Percentiles rank a stretch among this genome's conserved stretches.
phyloP scores from a whole-genome alignment of 805 yeast genomes.

The Candida oleophila region DNA sequence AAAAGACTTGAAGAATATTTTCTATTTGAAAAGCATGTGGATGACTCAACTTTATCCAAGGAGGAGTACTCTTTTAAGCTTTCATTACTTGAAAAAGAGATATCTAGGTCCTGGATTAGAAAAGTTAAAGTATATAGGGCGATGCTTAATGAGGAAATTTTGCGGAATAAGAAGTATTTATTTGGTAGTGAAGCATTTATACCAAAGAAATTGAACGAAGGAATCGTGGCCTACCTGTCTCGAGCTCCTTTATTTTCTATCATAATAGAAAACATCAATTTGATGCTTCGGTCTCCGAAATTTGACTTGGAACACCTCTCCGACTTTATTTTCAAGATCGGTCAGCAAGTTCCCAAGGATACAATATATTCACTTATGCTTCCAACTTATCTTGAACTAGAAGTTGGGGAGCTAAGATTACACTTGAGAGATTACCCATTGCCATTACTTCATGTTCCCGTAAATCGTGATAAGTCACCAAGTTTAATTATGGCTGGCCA shows the following conservation, averaged over 20 bases:
- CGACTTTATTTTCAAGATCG: conserved; percentile 65
- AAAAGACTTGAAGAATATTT: conserved; percentile 32
- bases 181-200: conserved; percentile 34
- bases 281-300: conserved; percentile 23
- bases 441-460: conserved; percentile 76
- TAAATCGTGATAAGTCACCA: conserved; percentile 22
- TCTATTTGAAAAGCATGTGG: conserved; percentile 19
- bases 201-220: conserved; percentile 16
- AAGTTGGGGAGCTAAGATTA: conserved; percentile 59
- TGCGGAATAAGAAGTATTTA: conserved; percentile 31
- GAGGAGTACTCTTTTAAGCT: conserved; percentile 30
- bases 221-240: conserved; percentile 28
- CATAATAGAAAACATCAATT: conserved; percentile 24
- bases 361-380: conserved; percentile 65
- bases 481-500: conserved; percentile 53
- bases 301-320: conserved; percentile 43
- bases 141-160: conserved; percentile 36
- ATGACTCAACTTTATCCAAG: too few species aligned
- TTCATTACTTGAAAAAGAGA: conserved; percentile 39
- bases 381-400: conserved; percentile 60
- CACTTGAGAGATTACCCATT: conserved; percentile 85
- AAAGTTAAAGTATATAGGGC: conserved; percentile 51
- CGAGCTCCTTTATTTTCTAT: conserved; percentile 37
- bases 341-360: conserved; percentile 80
- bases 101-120: conserved; percentile 70